Percentiles rank a stretch among this genome's conserved stretches.
Evolutionary conservation across 345 rosid genomes (phyloP).

Genomic region (Laguncularia racemosa): DNA sequence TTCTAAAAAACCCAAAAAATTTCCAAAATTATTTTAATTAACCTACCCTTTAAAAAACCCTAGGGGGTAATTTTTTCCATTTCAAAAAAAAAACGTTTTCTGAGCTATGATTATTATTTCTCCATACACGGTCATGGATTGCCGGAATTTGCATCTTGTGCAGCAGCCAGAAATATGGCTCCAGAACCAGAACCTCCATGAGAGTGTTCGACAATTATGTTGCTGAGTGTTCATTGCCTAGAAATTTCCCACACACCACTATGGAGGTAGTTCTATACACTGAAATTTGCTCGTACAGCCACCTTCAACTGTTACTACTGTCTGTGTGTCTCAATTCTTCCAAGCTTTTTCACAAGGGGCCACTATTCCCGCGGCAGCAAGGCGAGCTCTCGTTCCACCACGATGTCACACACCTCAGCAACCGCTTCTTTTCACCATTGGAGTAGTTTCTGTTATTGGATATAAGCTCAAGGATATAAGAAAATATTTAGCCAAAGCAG

Average conservation of each 20-base stretch:
- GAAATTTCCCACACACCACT: slow-evolving; percentile 65
- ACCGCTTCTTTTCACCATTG: slow-evolving; percentile 40
- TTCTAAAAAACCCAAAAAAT: too few relatives aligned
- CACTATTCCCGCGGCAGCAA: slow-evolving; percentile 58
- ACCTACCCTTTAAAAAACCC: too few relatives aligned
- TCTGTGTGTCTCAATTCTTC: slow-evolving; percentile 45
- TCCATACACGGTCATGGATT: too few relatives aligned
- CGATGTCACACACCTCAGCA: slow-evolving; percentile 56
- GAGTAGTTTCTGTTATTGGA: slow-evolving; percentile 26
- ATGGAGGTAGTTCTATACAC: slow-evolving; percentile 55
- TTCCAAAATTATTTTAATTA: too few relatives aligned
- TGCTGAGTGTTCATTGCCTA: slow-evolving; percentile 51
- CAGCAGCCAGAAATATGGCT: slow-evolving; percentile 46
- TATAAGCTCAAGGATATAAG: background rate
- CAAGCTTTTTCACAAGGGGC: slow-evolving; percentile 56
- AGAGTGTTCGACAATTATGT: slow-evolving; percentile 39
- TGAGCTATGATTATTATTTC: too few relatives aligned
- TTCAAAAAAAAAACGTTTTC: too few relatives aligned
- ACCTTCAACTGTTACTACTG: slow-evolving; percentile 50
- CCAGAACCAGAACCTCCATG: slow-evolving; percentile 58
- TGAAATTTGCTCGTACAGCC: slow-evolving; percentile 54
- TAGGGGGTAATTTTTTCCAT: too few relatives aligned
- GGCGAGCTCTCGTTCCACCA: slow-evolving; percentile 57
- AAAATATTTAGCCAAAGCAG: background rate
- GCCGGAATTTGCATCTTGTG: slow-evolving; percentile 2